Conservation (phyloP, 331 rosid genomes). For the Spiraea crenata region DNA sequence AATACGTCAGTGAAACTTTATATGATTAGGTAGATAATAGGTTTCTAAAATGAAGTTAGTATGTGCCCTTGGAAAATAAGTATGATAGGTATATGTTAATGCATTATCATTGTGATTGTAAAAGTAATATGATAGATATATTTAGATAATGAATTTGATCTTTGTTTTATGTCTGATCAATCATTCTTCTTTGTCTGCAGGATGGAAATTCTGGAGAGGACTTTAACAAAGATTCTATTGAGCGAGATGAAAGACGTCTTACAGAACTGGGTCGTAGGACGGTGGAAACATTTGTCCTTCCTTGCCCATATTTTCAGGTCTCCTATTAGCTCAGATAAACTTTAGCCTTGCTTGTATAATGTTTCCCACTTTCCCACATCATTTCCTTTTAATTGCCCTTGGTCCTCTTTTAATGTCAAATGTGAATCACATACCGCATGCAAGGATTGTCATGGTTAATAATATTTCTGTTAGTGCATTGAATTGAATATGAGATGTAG, state of each 20-base stretch:
- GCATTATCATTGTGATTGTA: background rate
- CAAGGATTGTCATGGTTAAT: background rate
- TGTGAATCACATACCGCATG: background rate
- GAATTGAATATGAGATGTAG: background rate
- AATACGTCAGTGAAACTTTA: background rate
- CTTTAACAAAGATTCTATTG: conserved; percentile 88
- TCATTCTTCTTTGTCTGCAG: conserved; percentile 35
- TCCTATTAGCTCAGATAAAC: conserved; percentile 6
- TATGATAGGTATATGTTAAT: conserved; percentile 1
- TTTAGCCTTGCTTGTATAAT: conserved; percentile 18
- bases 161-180: conserved; percentile 22
- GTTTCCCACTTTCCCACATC: background rate
- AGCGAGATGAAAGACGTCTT: conserved; percentile 94
- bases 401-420: background rate
- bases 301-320: conserved; percentile 93
- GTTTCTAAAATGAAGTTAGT: background rate
- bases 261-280: conserved; percentile 98
- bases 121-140: background rate
- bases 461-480: background rate
- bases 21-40: background rate
- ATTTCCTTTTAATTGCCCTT: background rate
- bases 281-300: conserved; percentile 97
- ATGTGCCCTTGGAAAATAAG: background rate
- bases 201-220: conserved; percentile 97
- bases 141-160: background rate